Evolutionary conservation across 345 rosid genomes (phyloP), one percentile per base, ranked within the genome.

Genomic region (Alliaria petiolata): DNA sequence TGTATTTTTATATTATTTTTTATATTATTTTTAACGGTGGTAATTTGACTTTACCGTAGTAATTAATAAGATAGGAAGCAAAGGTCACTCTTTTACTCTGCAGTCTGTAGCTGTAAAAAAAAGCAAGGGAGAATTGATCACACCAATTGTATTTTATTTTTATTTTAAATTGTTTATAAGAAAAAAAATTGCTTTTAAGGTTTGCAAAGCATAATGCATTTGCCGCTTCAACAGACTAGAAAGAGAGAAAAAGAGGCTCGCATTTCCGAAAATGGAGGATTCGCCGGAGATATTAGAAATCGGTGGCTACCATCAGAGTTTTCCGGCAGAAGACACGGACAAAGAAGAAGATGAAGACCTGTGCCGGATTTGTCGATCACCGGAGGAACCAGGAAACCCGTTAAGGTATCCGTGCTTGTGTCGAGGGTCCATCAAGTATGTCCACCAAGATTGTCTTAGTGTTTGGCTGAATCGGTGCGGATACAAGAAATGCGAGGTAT

Each of bases 351-450:
- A 66, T 38, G 43, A 13, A 13, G 25, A 22, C 8, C 6, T 51
- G 17, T 62, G 69, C 26, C 62, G 76, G 38, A 71, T 62, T 42
- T 71, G 69, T 8, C 68, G 62, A 14, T 42, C 54, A 44, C 30
- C 62, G 60, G 74, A 62, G 38, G 57, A 67, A 17, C 53, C 68
- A 31, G 74, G 43, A 3, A 75, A 75, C 8, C 78, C 74, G 2
- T 45, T 75, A 7, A 30, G 74, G 20, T 43, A 50, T 34, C 78
- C 78, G 1, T 75, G 78, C n/a, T 1, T 4, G 30, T 75, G 78
- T 26, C 67, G 73, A 11, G 78, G 74, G 1, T 49, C 73, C 2
- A 60, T 75, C 74, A 75, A 75, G 74, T 75, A 13, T 10, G 78
- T 75, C 1, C 69, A 60, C 46, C 34, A 67, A 34, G 56, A 67